These are phyloP conservation scores for Coprinopsis sp. DNA, from an alignment of 768 basidiomycete species.

Conservation along the genomic window DNA sequence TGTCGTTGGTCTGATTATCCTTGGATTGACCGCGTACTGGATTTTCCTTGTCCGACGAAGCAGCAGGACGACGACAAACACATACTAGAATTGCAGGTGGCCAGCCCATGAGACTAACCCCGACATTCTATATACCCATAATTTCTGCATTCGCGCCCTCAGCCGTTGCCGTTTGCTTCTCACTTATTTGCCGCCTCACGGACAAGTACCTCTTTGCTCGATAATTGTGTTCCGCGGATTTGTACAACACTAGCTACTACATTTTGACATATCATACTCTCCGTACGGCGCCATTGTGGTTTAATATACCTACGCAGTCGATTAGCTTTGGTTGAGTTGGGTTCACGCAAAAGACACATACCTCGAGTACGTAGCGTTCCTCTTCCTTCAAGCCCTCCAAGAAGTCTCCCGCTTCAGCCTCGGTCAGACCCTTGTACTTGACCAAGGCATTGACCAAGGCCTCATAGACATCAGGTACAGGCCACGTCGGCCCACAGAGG, in stretches of 20 bases:
- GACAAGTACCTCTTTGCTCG: too few species aligned
- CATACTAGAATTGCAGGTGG: background rate
- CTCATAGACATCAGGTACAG: constrained; percentile 97
- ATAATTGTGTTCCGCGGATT: too few species aligned
- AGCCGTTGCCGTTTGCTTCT: too few species aligned
- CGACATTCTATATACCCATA: too few species aligned
- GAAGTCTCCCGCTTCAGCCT: constrained; percentile 68
- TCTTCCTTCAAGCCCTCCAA: constrained; percentile 92
- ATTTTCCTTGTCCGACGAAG: constrained; percentile 23
- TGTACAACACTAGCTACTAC: too few species aligned
- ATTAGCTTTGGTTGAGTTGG: background rate
- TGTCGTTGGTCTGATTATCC: constrained; percentile 54
- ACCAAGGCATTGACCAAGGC: constrained; percentile 80
- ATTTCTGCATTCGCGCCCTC: too few species aligned
- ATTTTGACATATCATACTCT: too few species aligned
- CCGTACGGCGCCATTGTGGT: too few species aligned
- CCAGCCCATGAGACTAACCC: background rate
- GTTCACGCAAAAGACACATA: constrained; percentile 24
- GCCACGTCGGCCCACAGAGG: constrained; percentile 98
- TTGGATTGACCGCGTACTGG: constrained; percentile 42
- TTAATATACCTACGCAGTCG: constrained; percentile 7
- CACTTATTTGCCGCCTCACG: too few species aligned
- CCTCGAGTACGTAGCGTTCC: constrained; percentile 97
- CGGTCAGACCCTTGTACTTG: constrained; percentile 61
- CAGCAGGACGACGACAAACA: constrained; percentile 1